Evolutionary conservation across 2,329 filamentous ascomycete species (phyloP).

Genomic region (Phoma sp.): DNA sequence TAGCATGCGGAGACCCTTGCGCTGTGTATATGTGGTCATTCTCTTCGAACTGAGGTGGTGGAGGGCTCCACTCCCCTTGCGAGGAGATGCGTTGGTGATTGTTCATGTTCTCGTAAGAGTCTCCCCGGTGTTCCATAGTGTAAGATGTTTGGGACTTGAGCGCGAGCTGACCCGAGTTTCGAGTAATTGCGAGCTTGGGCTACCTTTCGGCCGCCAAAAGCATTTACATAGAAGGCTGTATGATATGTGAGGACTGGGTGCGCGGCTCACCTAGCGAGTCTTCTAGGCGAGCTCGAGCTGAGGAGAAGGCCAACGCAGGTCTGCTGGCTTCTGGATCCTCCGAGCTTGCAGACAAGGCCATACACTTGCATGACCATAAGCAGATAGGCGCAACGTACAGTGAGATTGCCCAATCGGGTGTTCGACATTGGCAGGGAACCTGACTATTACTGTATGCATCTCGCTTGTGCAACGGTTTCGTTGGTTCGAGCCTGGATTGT

Average conservation of each 20-base stretch:
- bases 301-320: constrained; percentile 14
- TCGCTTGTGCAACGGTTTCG: not conserved
- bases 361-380: constrained; percentile 24
- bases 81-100: constrained; percentile 7
- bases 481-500: not conserved
- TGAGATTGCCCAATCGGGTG: constrained; percentile 18
- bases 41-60: constrained; percentile 31
- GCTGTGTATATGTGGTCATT: constrained; percentile 23
- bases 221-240: not conserved
- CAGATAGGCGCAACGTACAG: constrained; percentile 17
- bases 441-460: not conserved
- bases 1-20: constrained; percentile 7
- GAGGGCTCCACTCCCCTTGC: constrained; percentile 29
- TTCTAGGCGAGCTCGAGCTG: constrained; percentile 18
- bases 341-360: constrained; percentile 14
- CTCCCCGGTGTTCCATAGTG: constrained; percentile 5
- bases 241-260: not conserved
- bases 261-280: constrained; percentile 6
- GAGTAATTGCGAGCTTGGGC: not conserved
- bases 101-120: constrained; percentile 6
- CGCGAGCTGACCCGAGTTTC: not conserved
- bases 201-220: not conserved
- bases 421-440: not conserved
- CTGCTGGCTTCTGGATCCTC: constrained; percentile 16
- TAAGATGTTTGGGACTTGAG: not conserved